Percentiles rank a stretch among this genome's conserved stretches.
Evolutionary conservation across 2,329 filamentous ascomycete genomes (phyloP).

Genomic region (Dactylellina parvicollis): DNA sequence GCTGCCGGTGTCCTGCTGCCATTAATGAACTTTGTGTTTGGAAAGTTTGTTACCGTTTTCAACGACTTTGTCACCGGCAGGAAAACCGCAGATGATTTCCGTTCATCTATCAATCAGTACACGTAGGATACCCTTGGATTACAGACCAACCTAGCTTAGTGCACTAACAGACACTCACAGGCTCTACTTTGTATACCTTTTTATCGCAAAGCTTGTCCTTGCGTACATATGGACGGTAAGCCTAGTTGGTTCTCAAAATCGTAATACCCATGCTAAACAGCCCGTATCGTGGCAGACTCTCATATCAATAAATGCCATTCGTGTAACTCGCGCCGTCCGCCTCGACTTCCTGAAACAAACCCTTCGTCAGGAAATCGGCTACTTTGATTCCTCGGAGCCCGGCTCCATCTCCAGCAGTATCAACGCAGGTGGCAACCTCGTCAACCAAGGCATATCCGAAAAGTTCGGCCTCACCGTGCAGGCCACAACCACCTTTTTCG

Average conservation of each 20-base stretch:
- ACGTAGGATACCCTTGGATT: conserved; percentile 28
- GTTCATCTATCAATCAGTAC: conserved; percentile 52
- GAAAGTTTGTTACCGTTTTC: conserved; percentile 65
- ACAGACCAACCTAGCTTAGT: conserved; percentile 54
- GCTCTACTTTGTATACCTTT: conserved; percentile 75
- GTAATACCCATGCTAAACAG: background rate
- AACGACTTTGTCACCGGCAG: conserved; percentile 62
- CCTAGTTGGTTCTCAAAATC: conserved; percentile 56
- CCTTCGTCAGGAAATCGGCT: conserved; percentile 72
- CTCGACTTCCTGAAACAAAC: conserved; percentile 28
- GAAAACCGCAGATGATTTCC: conserved; percentile 60
- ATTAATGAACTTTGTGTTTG: conserved; percentile 67
- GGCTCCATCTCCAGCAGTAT: conserved; percentile 62
- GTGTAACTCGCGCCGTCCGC: conserved; percentile 14
- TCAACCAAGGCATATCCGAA: conserved; percentile 68
- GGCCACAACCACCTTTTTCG: conserved; percentile 66
- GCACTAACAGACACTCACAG: background rate
- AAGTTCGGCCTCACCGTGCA: conserved; percentile 69
- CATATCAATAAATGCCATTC: conserved; percentile 21
- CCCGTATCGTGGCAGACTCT: background rate
- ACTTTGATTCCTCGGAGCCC: conserved; percentile 68
- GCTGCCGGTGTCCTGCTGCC: conserved; percentile 64
- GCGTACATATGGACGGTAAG: conserved; percentile 70
- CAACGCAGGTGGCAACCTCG: conserved; percentile 70
- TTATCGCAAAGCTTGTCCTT: conserved; percentile 72